Evolutionary conservation across 2,329 filamentous ascomycete genomes (phyloP), one percentile per base, ranked within the genome.

Genomic region (Trichoderma semiorbis): DNA sequence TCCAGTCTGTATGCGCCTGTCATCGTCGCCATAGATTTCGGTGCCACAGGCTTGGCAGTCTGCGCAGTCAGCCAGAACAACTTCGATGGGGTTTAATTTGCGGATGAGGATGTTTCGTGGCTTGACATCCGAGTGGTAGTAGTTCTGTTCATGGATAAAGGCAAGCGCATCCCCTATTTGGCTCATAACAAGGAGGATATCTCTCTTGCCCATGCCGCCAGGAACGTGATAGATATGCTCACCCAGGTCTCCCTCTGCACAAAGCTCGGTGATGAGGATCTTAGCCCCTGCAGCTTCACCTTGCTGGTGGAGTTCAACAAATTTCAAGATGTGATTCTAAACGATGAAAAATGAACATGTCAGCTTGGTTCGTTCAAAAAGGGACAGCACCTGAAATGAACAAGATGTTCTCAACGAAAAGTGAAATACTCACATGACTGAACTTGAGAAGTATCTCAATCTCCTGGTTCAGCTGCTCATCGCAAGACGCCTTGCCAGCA

Each of bases 41-140:
- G 8, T 21, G 43, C 63, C 70, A 24, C 73, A 70, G 8, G 36
- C 39, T 69, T 77, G 78, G 18, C 79, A 72, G 30, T 81, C 79
- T 1, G 75, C 79, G 43, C 77, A 80, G 66, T 81, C 80, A 1
- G 74, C 80, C 5, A 81, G 72, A 14, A 77, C 79, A 18, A 79
- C 73, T 18, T 79, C 63, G 3, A 81, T 72, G 0, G 80, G 79
- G 5, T 75, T 11, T 68, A 77, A 73, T 1, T 71, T 71, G 16
- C 78, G 77, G 18, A 81, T 64, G 0, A 81, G 70, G 3, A 81
- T 77, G 63, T 81, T 81, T 5, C 75, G 74, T 0, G 79, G 79
- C 67, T 81, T 81, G 43, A 81, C 28, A 53, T 81, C 80, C 0
- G 76, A 75, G 61, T 81, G 80, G 18, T 77, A 78, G 1, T 77